Evolutionary conservation across 345 rosid species (phyloP), one percentile per base, ranked within the genome.

Genomic region (Eucalyptus pumila): DNA sequence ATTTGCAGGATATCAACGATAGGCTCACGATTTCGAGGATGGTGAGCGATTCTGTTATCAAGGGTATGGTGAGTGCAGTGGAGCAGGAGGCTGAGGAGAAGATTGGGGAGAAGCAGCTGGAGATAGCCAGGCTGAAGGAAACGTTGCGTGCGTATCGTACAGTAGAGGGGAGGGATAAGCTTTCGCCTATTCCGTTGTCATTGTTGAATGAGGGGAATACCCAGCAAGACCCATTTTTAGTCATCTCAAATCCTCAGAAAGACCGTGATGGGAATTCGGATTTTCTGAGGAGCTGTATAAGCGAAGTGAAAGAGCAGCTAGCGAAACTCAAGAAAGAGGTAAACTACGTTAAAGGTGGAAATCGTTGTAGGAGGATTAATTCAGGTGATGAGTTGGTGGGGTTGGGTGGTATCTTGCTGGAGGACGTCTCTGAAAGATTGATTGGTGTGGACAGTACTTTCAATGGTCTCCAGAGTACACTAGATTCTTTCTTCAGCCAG

Each of bases 11-110:
- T 92, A 89, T 98, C 32, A 89, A 87, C 21, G 95, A 92, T 27
- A 88, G 96, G 26, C 87, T 98, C 86, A 91, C 90, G 16, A 89
- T 97, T 93, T 97, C 98, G 5, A 95, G 98, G 87, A 94, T 94
- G 94, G 99, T 98, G 48, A 95, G 91, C 50, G 96, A 97, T 51
- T 95, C 99, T 5, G 93, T 98, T 87, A 91, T 95, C 40, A 97
- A 91, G 93, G 99, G 97, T 62, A 93, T 94, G 93, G 95, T 95
- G 21, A 92, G 90, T 54, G 98, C 96, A 1, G 90, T 97, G 85
- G 94, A 96, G 89, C 92, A 94, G 32, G 95, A 96, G 85, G 97
- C 98, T 69, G 92, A 93, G 34, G 96, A 93, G 90, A 93, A 92
- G 94, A 93, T 96, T 58, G 94, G 95, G 87, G 42, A 90, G 93